Evolutionary conservation across 768 basidiomycete species (phyloP), one percentile per base, ranked within the genome.

Genomic region (Suillus subaureus): DNA sequence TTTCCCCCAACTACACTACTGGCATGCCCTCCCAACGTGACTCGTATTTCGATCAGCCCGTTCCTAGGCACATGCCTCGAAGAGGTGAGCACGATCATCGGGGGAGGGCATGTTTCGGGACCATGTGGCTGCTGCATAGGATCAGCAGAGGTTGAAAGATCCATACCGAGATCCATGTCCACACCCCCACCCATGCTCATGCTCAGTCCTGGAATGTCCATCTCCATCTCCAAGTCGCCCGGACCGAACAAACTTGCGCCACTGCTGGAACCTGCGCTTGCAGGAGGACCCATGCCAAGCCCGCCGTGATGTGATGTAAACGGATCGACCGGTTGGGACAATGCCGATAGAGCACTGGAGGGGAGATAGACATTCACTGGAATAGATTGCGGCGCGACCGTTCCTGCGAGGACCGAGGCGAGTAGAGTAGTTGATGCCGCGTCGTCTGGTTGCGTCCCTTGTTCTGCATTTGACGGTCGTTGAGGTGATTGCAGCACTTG

Each of bases 351-450:
- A 65, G 68, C 63, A 58, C 71, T 60, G 39, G 83, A 78, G 4
- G 88, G 86, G 54, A 93, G 78, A 70, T 83, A 85, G 15, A 92
- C 80, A 64, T 89, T 92, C 54, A 93, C 90, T 4, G 93, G 92
- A 51, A 94, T 90, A 56, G 61, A 70, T 26, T 26, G 68, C 9
- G 67, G 68, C 51, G 65, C 42, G 40, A 66, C 72, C 79, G 65
- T 71, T 85, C 92, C 91, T 64, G 81, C 79, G 18, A 94, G 82
- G 61, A 92, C 78, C 4, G 90, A 86, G 49, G 89, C 80, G 11
- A 93, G 79, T 31, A 90, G 85, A 23, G 84, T 84, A 60, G 85
- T 79, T 8, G 83, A 84, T 9, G 78, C 80, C n/a, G 79, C 73
- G 9, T 65, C 70, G 33, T 69, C 70, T 39, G 23, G n/a, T 35